Conservation (phyloP, 805 yeast genomes). For the Saccharomycopsis sp. region DNA sequence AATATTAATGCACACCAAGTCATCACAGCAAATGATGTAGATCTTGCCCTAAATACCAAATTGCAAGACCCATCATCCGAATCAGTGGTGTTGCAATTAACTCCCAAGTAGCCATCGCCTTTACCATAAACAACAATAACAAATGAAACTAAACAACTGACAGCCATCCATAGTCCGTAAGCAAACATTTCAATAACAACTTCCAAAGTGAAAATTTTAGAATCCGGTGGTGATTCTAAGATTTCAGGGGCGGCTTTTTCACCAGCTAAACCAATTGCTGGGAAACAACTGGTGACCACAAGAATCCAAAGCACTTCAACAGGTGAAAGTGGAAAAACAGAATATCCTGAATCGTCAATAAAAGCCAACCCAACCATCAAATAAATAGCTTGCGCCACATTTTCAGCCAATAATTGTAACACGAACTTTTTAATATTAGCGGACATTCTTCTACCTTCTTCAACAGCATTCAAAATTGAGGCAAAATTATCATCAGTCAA, state of each 20-base stretch:
- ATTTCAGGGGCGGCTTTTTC: constrained; percentile 59
- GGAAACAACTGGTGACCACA: constrained; percentile 73
- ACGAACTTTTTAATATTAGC: constrained; percentile 74
- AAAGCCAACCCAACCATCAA: constrained; percentile 69
- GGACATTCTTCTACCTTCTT: constrained; percentile 76
- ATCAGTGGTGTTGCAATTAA: constrained; percentile 45
- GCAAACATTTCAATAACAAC: constrained; percentile 60
- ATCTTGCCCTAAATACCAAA: constrained; percentile 66
- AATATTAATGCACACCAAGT: constrained; percentile 79
- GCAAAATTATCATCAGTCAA: constrained; percentile 74
- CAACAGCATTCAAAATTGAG: constrained; percentile 68
- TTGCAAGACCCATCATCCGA: constrained; percentile 41
- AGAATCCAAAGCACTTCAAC: constrained; percentile 77
- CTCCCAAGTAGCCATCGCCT: constrained; percentile 61
- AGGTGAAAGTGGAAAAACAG: constrained; percentile 79
- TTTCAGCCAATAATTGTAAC: constrained; percentile 63
- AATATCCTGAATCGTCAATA: constrained; percentile 50
- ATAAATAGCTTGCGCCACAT: constrained; percentile 63
- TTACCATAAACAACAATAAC: constrained; percentile 58
- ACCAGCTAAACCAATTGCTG: constrained; percentile 76
- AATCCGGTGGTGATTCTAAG: constrained; percentile 59
- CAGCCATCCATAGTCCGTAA: constrained; percentile 72
- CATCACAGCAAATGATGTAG: constrained; percentile 72
- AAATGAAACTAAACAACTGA: constrained; percentile 59
- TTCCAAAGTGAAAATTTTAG: constrained; percentile 58